phyloP scores from a whole-genome alignment of 176 grass and related monocot species.

The Hyparrhenia diplandra region DNA sequence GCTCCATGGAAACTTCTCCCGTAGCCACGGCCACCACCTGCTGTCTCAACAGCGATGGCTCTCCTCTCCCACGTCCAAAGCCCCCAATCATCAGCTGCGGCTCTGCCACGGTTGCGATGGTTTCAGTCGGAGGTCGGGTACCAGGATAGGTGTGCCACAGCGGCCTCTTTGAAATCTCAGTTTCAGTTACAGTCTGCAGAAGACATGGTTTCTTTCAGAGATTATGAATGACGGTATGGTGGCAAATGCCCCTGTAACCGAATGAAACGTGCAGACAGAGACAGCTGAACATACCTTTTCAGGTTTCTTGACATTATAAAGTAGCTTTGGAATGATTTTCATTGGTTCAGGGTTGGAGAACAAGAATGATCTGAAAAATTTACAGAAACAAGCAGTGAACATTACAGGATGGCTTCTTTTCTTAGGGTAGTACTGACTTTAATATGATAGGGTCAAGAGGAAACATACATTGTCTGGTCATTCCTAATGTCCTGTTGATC shows the following conservation, averaged over 20 bases:
- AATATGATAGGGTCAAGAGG: neutral
- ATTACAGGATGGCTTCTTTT: neutral
- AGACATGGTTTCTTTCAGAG: neutral
- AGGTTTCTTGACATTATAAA: conserved; percentile 15
- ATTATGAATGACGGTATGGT: neutral
- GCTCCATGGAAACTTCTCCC: neutral
- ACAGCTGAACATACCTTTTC: conserved; percentile 3
- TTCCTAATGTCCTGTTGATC: conserved; percentile 20
- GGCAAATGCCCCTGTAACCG: neutral
- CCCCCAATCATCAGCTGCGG: neutral
- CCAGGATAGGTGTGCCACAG: conserved; percentile 39
- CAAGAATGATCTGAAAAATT: conserved; percentile 20
- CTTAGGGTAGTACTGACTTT: too few species aligned
- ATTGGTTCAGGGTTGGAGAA: conserved; percentile 31
- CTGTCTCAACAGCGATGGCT: neutral
- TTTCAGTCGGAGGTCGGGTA: neutral
- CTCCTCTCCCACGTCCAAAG: neutral
- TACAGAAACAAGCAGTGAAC: neutral
- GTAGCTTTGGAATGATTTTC: conserved; percentile 12
- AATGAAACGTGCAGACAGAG: neutral
- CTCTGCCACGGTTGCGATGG: neutral
- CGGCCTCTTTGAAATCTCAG: conserved; percentile 5
- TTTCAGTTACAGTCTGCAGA: conserved; percentile 27
- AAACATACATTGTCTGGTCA: conserved; percentile 32
- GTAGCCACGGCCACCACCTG: neutral